Base-by-base conservation (phyloP, 2,329 filamentous ascomycete genomes). In the Blastomyces emzantsi region DNA sequence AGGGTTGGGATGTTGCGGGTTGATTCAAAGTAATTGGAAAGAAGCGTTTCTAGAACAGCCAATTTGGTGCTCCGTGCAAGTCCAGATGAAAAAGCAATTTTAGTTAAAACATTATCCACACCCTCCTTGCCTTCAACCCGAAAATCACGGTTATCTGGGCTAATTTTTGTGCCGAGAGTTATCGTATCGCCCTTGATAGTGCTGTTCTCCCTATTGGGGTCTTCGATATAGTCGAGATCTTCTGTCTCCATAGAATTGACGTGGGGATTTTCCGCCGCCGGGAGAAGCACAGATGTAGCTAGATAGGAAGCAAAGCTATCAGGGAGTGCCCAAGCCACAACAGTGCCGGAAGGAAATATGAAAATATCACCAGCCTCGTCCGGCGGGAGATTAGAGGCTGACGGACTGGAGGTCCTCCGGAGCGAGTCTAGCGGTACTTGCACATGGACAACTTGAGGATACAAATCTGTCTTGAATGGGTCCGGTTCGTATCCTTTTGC, bases 81-180 rank as follows among this genome's bases (percentile, higher is more conserved):
- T 1, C 93, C 93, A 0, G 92, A 97, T 0, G 93, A 97, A 75
- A 97, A 97, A 54, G 94, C 94, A 66, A 97, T 93, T 74, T 97
- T 97, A 69, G 92, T 92, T 17, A 97, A 82, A 1, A 93, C 90
- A 0, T 82, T 84, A 69, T 87, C 83, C 41, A 84, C 76, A 63
- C 69, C 76, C 67, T 75, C 73, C 59, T 71, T 73, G 39, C 62
- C 62, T 19, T 71, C 70, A 36, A 69, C 71, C n/a, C 41, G 51
- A 25, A 33, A 41, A 52, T 66, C 64, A 22, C 71, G 68, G n/a
- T 66, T 64, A 39, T 72, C 71, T 7, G 67, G 56, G 30, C 65
- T 69, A 47, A 78, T 75, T 66, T 88, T 88, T 1, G 91, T 96
- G 45, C 94, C 94, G 6, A 99, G 80, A 3, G 95, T 85, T 55